Conservation (phyloP, 2,329 filamentous ascomycete species). For the Chaetomium strumarium region DNA sequence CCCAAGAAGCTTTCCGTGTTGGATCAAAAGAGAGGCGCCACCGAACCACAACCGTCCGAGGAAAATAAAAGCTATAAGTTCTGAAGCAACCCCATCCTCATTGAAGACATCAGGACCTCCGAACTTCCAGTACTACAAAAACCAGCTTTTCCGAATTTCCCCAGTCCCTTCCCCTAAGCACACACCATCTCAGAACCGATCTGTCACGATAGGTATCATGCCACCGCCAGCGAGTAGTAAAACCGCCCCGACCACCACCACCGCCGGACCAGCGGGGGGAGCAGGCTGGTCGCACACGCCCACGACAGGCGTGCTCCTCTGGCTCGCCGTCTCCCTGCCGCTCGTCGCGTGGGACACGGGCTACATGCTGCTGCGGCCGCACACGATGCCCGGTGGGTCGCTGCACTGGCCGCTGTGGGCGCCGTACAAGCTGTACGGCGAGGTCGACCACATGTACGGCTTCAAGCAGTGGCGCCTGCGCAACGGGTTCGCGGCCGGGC, state of each 20-base stretch:
- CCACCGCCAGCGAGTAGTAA: no score
- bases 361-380: constrained; percentile 75
- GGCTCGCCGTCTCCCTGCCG: constrained; percentile 69
- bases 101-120: no score
- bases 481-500: constrained; percentile 73
- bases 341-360: constrained; percentile 75
- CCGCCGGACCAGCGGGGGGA: neutral
- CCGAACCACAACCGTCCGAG: no score
- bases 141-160: no score
- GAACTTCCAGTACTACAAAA: no score
- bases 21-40: no score
- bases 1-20: no score
- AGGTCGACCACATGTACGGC: constrained; percentile 77
- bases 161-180: no score
- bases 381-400: constrained; percentile 72
- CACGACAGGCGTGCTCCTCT: constrained; percentile 48
- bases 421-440: constrained; percentile 76
- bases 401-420: constrained; percentile 67
- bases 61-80: no score
- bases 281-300: constrained; percentile 37
- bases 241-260: neutral
- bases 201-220: neutral
- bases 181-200: neutral
- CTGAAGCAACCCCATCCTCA: no score
- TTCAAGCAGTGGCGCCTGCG: constrained; percentile 61